phyloP scores from a whole-genome alignment of 371 early-diverging fungal species.

The Mucor indicus region DNA sequence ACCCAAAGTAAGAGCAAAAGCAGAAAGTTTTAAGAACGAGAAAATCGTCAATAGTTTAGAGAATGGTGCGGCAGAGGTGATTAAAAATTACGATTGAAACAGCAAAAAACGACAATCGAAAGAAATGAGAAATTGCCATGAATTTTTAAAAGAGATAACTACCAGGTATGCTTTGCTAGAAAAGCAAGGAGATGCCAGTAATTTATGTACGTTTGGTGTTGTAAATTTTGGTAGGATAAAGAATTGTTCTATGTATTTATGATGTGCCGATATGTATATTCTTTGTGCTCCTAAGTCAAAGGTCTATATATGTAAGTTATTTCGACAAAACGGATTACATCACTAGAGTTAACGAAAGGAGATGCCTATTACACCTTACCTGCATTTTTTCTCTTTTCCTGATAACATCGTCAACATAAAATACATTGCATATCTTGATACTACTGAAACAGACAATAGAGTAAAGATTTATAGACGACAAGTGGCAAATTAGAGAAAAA shows the following conservation, averaged over 20 bases:
- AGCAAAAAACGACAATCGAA: constrained; percentile 15
- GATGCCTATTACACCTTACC: constrained; percentile 10
- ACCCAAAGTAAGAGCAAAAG: no score
- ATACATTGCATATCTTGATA: constrained; percentile 16
- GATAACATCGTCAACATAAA: constrained; percentile 14
- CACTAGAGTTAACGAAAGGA: constrained; percentile 17
- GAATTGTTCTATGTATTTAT: constrained; percentile 10
- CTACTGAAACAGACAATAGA: constrained; percentile 18
- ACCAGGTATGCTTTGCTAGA: constrained; percentile 14
- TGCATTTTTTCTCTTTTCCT: constrained; percentile 12
- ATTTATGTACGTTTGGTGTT: constrained; percentile 17
- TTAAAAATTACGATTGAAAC: constrained; percentile 11
- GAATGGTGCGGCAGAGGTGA: constrained; percentile 14
- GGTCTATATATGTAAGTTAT: constrained; percentile 14
- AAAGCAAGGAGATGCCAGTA: constrained; percentile 8
- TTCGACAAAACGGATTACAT: constrained; percentile 16
- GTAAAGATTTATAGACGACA: constrained; percentile 15
- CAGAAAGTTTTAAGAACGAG: no score
- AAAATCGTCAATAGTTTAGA: constrained; percentile 9
- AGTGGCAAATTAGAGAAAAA: constrained; percentile 15
- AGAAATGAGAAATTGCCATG: constrained; percentile 11
- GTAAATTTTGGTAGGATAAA: constrained; percentile 13
- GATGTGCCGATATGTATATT: constrained; percentile 11
- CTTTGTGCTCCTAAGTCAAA: constrained; percentile 12
- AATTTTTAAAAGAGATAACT: constrained; percentile 20